phyloP scores from a whole-genome alignment of 2,329 filamentous ascomycete genomes.

The Gliomastix tumulicola region DNA sequence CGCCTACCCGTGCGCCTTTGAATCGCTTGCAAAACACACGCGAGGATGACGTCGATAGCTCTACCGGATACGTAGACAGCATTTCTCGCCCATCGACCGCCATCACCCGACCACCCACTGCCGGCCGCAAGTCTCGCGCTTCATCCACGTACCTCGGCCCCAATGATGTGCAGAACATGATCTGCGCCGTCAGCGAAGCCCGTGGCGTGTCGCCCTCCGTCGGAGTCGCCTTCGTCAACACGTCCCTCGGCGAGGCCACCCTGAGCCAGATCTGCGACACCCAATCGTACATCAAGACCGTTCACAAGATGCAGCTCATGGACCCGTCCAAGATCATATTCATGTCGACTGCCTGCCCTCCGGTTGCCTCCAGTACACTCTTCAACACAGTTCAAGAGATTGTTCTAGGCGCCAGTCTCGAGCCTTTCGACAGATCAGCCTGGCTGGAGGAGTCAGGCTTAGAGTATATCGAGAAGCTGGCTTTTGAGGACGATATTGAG shows the following conservation, averaged over 20 bases:
- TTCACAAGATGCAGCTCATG: conserved; percentile 80
- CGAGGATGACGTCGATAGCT: too few relatives aligned
- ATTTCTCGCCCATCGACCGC: conserved; percentile 9
- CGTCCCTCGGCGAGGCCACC: conserved; percentile 75
- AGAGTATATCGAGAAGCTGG: conserved; percentile 72
- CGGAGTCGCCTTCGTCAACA: conserved; percentile 80
- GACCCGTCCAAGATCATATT: conserved; percentile 76
- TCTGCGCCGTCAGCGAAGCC: conserved; percentile 86
- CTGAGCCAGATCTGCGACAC: conserved; percentile 90
- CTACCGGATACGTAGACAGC: too few relatives aligned
- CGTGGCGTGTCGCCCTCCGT: conserved; percentile 81
- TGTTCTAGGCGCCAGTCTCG: conserved; percentile 19
- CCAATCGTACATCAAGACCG: conserved; percentile 81
- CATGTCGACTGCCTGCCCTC: conserved; percentile 58
- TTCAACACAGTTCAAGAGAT: conserved; percentile 64
- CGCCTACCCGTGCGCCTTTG: too few relatives aligned
- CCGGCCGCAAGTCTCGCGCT: conserved; percentile 35
- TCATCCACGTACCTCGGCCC: conserved; percentile 32
- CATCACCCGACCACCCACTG: conserved; percentile 25
- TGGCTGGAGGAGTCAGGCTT: conserved; percentile 77
- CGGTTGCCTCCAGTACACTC: conserved; percentile 65
- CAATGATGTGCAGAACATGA: conserved; percentile 57
- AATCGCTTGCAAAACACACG: too few relatives aligned
- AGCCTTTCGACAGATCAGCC: conserved; percentile 64
- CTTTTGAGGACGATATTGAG: conserved; percentile 72